These are phyloP conservation scores for Mrakia frigida DNA, from an alignment of 768 basidiomycete genomes.

Conservation along the genomic window DNA sequence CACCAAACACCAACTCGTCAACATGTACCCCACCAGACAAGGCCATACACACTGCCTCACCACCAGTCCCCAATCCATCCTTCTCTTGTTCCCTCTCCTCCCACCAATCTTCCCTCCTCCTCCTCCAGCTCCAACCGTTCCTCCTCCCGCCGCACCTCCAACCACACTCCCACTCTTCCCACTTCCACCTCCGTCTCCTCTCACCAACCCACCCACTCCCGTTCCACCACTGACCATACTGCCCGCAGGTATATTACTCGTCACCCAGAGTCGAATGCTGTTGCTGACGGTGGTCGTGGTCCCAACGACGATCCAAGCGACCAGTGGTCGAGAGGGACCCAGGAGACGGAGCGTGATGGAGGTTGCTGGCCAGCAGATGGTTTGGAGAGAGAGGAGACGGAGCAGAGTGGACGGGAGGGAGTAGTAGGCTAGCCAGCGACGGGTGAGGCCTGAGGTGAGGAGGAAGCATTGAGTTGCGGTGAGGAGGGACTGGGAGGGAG, in stretches of 20 bases:
- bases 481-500: constrained; percentile 59
- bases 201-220: neutral
- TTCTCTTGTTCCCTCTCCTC: constrained; percentile 50
- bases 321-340: constrained; percentile 67
- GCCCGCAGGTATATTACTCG: constrained; percentile 62
- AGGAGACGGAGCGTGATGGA: constrained; percentile 74
- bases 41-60: constrained; percentile 65
- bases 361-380: constrained; percentile 94
- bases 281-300: constrained; percentile 69
- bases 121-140: constrained; percentile 18
- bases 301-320: constrained; percentile 84
- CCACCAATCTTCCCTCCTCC: constrained; percentile 31
- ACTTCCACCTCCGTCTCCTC: neutral
- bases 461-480: constrained; percentile 85
- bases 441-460: constrained; percentile 80
- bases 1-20: constrained; percentile 67
- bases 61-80: constrained; percentile 78
- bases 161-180: neutral
- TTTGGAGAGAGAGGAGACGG: constrained; percentile 84
- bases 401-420: constrained; percentile 80
- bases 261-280: constrained; percentile 86
- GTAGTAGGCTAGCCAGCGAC: constrained; percentile 88
- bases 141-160: neutral
- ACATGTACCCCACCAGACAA: constrained; percentile 65
- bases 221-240: constrained; percentile 8